Evolutionary conservation across 345 rosid species (phyloP).

Genomic region (Dovyalis caffra): DNA sequence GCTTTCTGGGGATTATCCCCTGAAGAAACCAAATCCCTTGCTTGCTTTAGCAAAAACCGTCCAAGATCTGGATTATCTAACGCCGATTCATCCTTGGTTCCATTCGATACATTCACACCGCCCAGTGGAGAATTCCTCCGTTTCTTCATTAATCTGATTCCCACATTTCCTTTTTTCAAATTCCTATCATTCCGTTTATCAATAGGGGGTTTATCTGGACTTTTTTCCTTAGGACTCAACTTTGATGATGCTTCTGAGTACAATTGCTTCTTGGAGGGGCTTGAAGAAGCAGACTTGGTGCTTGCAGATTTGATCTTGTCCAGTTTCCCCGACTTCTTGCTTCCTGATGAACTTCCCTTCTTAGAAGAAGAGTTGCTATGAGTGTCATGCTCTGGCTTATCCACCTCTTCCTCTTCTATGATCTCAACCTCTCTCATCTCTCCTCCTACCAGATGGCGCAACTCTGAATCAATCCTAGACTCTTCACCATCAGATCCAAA

Average conservation of each 20-base stretch:
- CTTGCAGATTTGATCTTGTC: constrained; percentile 37
- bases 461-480: constrained; percentile 35
- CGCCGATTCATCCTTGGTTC: constrained; percentile 39
- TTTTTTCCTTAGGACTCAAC: constrained; percentile 38
- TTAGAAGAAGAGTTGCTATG: constrained; percentile 40
- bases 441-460: constrained; percentile 35
- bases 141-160: constrained; percentile 33
- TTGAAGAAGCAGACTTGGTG: constrained; percentile 39
- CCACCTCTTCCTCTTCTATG: constrained; percentile 38
- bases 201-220: constrained; percentile 36
- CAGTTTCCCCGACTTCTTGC: constrained; percentile 48
- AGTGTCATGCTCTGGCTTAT: constrained; percentile 42
- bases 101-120: constrained; percentile 32
- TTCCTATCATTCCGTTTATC: constrained; percentile 39
- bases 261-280: constrained; percentile 22
- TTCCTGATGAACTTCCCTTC: constrained; percentile 39
- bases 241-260: constrained; percentile 39
- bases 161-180: constrained; percentile 40
- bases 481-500: constrained; percentile 36
- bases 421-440: constrained; percentile 37
- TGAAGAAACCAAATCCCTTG: constrained; percentile 60
- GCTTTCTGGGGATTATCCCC: constrained; percentile 74
- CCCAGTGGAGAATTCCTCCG: constrained; percentile 30
- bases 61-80: constrained; percentile 63
- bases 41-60: constrained; percentile 65